Base-by-base conservation (phyloP, 768 basidiomycete genomes). In the Lepiota venenata region DNA sequence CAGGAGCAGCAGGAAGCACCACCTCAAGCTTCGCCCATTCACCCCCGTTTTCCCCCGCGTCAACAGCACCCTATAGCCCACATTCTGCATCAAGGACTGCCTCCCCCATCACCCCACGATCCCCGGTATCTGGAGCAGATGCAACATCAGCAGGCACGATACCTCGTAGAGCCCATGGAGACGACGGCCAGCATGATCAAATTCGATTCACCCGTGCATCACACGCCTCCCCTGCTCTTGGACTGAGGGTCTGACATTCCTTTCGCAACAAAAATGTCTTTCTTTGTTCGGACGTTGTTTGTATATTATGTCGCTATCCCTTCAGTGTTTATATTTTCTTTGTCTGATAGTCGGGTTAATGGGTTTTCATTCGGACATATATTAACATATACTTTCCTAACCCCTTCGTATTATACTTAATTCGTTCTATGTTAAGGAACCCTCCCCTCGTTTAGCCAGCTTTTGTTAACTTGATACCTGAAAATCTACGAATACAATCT, bases 151-250 rank as follows among this genome's bases (percentile, higher is more conserved):
- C 60, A 62, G 44, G 36, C 38, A 52, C 59, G 52, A 47, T 65
- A 49, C 50, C 60, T 59, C 62, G 62, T 36, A 45, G 64, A 58
- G 55, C 36, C 50, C 55, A 58, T 47, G 61, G 56, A 50, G 55
- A 56, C 36, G 52, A 54, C 48, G 11, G 21, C 50, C 50, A 51
- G 20, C 58, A 63, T 55, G 74, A 64, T 62, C 73, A 76, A 72
- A 70, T 75, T 73, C 72, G 74, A 71, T 66, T 72, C 63, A 51
- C 74, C 64, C 74, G 71, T 63, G 55, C 71, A 69, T 63, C 76
- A 58, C 75, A 77, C 74, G 47, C 78, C 71, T 27, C 76, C 70
- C 62, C 73, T 73, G 68, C 71, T 60, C 63, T 76, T 72, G 77
- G 77, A 74, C 75, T 79, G 76, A 78, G 73, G 59, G 77, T 71